A percentile compares a stretch with the other conserved stretches of the same genome.
Evolutionary conservation across 2,329 filamentous ascomycete species (phyloP).

Genomic region (Phoma sp.): DNA sequence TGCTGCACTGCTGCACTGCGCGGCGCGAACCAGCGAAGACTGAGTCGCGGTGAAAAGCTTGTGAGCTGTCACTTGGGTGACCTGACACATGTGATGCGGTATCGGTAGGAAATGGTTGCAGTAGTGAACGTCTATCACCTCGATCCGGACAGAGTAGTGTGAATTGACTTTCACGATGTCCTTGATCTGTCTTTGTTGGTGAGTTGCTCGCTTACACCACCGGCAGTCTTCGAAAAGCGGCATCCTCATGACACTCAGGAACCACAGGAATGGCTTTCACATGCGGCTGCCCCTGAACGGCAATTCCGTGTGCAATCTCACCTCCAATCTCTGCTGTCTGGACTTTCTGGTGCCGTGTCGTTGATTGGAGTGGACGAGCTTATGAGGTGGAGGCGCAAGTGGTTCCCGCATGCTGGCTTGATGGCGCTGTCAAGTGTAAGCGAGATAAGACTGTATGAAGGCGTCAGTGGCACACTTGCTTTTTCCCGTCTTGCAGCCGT

Average conservation of each 20-base stretch:
- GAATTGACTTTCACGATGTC: conserved; percentile 6
- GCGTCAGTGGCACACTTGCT: conserved; percentile 15
- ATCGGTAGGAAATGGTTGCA: conserved; percentile 2
- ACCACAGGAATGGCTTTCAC: not conserved
- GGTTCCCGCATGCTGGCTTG: conserved; percentile 8
- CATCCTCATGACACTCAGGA: conserved; percentile 1
- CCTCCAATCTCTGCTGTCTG: conserved; percentile 2
- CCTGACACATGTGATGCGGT: conserved; percentile 7
- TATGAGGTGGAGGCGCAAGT: conserved; percentile 10
- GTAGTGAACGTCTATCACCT: conserved; percentile 2
- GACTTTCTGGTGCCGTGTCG: not conserved
- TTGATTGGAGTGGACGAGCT: conserved; percentile 7
- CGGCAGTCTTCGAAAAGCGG: not conserved
- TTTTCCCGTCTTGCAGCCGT: conserved; percentile 13
- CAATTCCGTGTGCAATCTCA: conserved; percentile 10
- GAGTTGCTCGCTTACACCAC: not conserved
- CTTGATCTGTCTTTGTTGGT: not conserved
- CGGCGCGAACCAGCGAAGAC: conserved; percentile 8
- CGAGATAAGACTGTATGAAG: conserved; percentile 11
- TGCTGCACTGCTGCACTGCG: not conserved
- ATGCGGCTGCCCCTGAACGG: conserved; percentile 8
- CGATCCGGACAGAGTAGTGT: not conserved
- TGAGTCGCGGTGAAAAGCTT: conserved; percentile 10
- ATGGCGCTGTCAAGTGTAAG: conserved; percentile 14
- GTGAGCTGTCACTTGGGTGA: conserved; percentile 4